Conservation (phyloP, 1,139 yeast genomes). For the Candida tropicalis region DNA sequence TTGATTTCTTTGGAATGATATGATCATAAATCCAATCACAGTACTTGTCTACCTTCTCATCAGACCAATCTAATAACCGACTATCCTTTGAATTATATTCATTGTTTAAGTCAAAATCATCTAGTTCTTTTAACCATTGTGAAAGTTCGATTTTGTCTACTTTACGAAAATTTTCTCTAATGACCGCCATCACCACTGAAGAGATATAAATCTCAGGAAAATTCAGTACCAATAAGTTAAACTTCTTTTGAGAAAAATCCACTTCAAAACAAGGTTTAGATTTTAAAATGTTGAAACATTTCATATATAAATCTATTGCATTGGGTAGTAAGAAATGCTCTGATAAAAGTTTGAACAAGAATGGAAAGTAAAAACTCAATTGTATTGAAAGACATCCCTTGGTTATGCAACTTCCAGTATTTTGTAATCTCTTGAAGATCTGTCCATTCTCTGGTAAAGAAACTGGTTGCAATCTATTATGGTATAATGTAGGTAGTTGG, state of each 20-base stretch:
- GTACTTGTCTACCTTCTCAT: constrained; percentile 38
- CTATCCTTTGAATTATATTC: constrained; percentile 23
- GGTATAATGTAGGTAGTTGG: constrained; percentile 27
- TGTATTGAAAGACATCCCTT: constrained; percentile 16
- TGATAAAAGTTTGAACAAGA: constrained; percentile 29
- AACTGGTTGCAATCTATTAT: constrained; percentile 30
- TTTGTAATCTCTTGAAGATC: constrained; percentile 24
- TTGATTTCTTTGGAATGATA: constrained; percentile 28
- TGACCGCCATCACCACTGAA: constrained; percentile 26
- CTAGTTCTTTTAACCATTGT: constrained; percentile 27
- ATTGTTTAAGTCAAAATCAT: constrained; percentile 23
- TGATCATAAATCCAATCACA: constrained; percentile 43
- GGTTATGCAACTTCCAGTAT: neutral
- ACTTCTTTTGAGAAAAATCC: neutral
- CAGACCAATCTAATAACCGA: constrained; percentile 42
- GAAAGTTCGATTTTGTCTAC: constrained; percentile 6
- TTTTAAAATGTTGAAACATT: constrained; percentile 19
- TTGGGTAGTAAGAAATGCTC: constrained; percentile 34
- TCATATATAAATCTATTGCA: constrained; percentile 31
- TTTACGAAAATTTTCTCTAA: constrained; percentile 25
- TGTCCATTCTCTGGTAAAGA: constrained; percentile 32
- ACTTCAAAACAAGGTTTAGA: constrained; percentile 5
- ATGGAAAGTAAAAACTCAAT: constrained; percentile 36
- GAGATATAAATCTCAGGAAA: constrained; percentile 36
- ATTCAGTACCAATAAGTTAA: constrained; percentile 6